These are phyloP conservation scores for Sequoia sempervirens DNA, from an alignment of 75 land plant genomes.

Conservation along the genomic window DNA sequence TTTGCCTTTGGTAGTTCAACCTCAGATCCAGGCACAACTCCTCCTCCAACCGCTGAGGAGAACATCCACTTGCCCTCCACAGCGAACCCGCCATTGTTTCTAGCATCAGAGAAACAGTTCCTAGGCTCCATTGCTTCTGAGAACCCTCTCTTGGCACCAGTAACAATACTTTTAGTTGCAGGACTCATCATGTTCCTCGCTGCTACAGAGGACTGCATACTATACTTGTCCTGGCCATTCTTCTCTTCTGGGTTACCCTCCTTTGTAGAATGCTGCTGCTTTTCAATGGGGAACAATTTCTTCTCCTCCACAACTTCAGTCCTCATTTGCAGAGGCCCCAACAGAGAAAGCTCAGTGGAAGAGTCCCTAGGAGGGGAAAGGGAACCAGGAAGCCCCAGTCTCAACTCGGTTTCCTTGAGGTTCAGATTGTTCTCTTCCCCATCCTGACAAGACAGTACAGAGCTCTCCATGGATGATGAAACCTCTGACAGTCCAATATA, in stretches of 20 bases:
- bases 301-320: slow-evolving; percentile 11
- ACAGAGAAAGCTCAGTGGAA: slow-evolving; percentile 5
- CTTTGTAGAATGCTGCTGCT: slow-evolving; percentile 17
- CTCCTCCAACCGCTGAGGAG: slow-evolving; percentile 16
- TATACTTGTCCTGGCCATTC: slow-evolving; percentile 14
- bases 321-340: background rate
- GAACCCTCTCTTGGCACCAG: slow-evolving; percentile 63
- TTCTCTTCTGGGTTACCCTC: slow-evolving; percentile 3
- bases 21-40: slow-evolving; percentile 22
- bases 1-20: slow-evolving; percentile 17
- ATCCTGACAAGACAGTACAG: background rate
- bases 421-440: slow-evolving; percentile 21
- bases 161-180: slow-evolving; percentile 16
- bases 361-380: slow-evolving; percentile 44
- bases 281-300: slow-evolving; percentile 14
- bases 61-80: slow-evolving; percentile 35
- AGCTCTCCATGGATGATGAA: slow-evolving; percentile 18
- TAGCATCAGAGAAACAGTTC: slow-evolving; percentile 5
- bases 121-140: slow-evolving; percentile 38
- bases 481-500: slow-evolving; percentile 50
- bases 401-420: slow-evolving; percentile 64
- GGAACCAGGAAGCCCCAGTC: slow-evolving; percentile 63
- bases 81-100: slow-evolving; percentile 16
- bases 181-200: slow-evolving; percentile 6
- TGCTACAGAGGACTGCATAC: slow-evolving; percentile 4